Conservation (phyloP, 2,329 filamentous ascomycete species). For the Colletotrichum sp. region DNA sequence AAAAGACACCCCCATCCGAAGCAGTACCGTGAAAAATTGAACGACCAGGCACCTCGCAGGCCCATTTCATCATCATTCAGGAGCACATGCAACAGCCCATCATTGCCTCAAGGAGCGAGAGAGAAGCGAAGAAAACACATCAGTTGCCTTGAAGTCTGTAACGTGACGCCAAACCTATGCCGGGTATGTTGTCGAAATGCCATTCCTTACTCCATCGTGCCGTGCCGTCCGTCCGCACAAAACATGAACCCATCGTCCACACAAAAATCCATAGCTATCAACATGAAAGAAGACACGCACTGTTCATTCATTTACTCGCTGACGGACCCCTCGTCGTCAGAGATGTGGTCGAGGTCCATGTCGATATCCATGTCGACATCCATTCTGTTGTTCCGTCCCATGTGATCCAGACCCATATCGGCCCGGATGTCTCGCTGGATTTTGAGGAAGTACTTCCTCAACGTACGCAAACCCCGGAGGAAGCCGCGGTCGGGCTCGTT, state of each 20-base stretch:
- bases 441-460: constrained; percentile 83
- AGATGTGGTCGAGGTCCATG: constrained; percentile 7
- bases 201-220: constrained; percentile 3
- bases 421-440: constrained; percentile 80
- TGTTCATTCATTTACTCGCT: constrained; percentile 9
- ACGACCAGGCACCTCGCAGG: background rate
- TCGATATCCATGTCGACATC: constrained; percentile 8
- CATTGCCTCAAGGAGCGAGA: background rate
- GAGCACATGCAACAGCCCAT: background rate
- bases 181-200: constrained; percentile 23
- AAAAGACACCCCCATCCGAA: background rate
- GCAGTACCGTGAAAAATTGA: background rate
- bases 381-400: constrained; percentile 25
- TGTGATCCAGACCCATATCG: constrained; percentile 53
- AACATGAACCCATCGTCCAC: background rate
- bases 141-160: constrained; percentile 19
- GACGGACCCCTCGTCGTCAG: constrained; percentile 18
- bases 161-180: constrained; percentile 19
- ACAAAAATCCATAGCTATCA: background rate
- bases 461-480: constrained; percentile 78
- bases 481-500: constrained; percentile 87
- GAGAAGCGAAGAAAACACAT: background rate
- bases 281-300: constrained; percentile 1
- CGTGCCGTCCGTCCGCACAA: background rate
- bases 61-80: background rate